A percentile compares a stretch with the other conserved stretches of the same genome.
Evolutionary conservation across 495 filamentous ascomycete genomes (phyloP).

Genomic region (Terfezia boudieri): DNA sequence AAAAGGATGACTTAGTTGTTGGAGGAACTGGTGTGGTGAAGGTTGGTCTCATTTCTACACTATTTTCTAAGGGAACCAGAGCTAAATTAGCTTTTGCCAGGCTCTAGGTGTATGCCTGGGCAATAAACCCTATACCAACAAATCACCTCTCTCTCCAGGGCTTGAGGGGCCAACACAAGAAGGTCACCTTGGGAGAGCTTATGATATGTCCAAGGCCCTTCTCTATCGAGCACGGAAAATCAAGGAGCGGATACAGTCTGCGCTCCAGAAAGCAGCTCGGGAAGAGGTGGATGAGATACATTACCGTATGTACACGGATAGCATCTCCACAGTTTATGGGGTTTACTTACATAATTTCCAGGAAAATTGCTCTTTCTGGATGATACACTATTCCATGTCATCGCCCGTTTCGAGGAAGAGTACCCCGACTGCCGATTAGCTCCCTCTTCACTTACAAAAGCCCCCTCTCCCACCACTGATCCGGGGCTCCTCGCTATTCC

Average conservation of each 20-base stretch:
- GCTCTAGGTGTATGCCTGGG: constrained; percentile 60
- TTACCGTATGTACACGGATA: constrained; percentile 37
- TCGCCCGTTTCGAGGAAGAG: constrained; percentile 84
- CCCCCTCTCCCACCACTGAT: constrained; percentile 1
- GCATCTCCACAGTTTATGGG: neutral
- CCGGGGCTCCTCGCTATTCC: too few relatives aligned
- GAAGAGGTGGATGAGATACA: constrained; percentile 39
- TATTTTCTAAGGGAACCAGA: neutral
- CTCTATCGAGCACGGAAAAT: constrained; percentile 73
- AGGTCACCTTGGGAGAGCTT: constrained; percentile 40
- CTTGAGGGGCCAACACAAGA: neutral
- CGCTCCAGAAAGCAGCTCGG: constrained; percentile 49
- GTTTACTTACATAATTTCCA: constrained; percentile 29
- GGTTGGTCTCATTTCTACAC: constrained; percentile 23
- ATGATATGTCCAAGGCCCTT: constrained; percentile 79
- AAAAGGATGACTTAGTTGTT: constrained; percentile 69
- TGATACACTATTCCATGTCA: constrained; percentile 69
- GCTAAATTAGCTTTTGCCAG: neutral
- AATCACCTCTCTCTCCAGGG: neutral
- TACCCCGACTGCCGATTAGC: constrained; percentile 66
- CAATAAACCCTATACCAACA: constrained; percentile 30
- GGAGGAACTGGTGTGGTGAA: constrained; percentile 90
- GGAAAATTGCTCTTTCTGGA: constrained; percentile 57
- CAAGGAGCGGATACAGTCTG: constrained; percentile 57
- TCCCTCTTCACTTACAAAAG: constrained; percentile 7